These are phyloP conservation scores for Amanita rubescens DNA, from an alignment of 768 basidiomycete genomes.

Conservation along the genomic window DNA sequence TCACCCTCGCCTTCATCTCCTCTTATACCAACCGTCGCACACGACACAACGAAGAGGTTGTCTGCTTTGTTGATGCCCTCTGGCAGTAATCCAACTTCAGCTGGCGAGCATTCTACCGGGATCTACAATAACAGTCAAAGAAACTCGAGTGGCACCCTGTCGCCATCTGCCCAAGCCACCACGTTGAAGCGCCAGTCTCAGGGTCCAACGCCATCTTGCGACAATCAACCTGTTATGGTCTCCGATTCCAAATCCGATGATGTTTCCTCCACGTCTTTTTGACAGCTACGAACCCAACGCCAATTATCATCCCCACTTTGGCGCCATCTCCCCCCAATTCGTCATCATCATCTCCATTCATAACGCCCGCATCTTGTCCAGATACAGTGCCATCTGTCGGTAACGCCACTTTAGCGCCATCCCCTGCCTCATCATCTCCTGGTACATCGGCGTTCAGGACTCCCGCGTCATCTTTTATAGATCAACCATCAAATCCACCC, in stretches of 20 bases:
- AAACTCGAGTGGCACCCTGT: not conserved
- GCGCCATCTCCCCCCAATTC: no score
- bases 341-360: no score
- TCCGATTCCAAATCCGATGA: not conserved
- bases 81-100: conserved; percentile 19
- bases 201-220: no score
- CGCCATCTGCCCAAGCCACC: not conserved
- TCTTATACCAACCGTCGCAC: conserved; percentile 51
- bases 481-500: not conserved
- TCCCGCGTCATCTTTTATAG: not conserved
- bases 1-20: conserved; percentile 64
- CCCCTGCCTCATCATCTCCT: not conserved
- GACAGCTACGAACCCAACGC: not conserved
- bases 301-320: no score
- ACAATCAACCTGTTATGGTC: no score
- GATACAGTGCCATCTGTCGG: no score
- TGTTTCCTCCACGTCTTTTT: not conserved
- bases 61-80: conserved; percentile 32
- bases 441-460: not conserved
- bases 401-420: not conserved
- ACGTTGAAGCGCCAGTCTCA: not conserved
- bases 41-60: conserved; percentile 32
- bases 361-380: no score
- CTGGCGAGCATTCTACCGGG: not conserved
- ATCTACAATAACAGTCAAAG: not conserved